Percentiles rank a stretch among this genome's conserved stretches.
Evolutionary conservation across 164 flowering plant species (phyloP).

Genomic region (Houttuynia cordata): DNA sequence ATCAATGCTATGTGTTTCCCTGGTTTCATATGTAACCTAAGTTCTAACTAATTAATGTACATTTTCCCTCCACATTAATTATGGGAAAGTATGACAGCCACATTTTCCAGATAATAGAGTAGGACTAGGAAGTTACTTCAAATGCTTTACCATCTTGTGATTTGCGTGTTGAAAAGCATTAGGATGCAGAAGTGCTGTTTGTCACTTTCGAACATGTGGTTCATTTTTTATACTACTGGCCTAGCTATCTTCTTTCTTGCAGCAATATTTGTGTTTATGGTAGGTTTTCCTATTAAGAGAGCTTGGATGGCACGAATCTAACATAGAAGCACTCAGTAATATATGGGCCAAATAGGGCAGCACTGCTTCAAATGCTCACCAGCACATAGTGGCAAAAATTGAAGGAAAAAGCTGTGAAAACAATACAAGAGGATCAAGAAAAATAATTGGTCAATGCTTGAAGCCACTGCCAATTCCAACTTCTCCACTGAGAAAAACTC

Average conservation of each 20-base stretch:
- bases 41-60: no score
- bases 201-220: constrained; percentile 5
- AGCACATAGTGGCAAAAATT: constrained; percentile 4
- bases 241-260: constrained; percentile 3
- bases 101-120: not conserved
- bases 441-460: constrained; percentile 16
- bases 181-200: not conserved
- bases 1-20: no score
- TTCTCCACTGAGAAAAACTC: constrained; percentile 21
- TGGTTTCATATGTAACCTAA: no score
- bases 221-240: not conserved
- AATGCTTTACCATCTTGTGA: not conserved
- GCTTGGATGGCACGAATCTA: constrained; percentile 21
- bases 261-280: constrained; percentile 7
- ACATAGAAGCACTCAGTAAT: constrained; percentile 8
- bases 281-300: constrained; percentile 11
- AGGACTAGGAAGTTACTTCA: not conserved
- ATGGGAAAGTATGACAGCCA: not conserved
- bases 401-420: not conserved
- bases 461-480: constrained; percentile 19
- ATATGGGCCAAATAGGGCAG: constrained; percentile 1
- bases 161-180: not conserved
- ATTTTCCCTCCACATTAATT: no score
- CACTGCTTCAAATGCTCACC: constrained; percentile 14
- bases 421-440: not conserved